Base-by-base conservation (phyloP, 2,329 filamentous ascomycete genomes). In the Venturia effusa region DNA sequence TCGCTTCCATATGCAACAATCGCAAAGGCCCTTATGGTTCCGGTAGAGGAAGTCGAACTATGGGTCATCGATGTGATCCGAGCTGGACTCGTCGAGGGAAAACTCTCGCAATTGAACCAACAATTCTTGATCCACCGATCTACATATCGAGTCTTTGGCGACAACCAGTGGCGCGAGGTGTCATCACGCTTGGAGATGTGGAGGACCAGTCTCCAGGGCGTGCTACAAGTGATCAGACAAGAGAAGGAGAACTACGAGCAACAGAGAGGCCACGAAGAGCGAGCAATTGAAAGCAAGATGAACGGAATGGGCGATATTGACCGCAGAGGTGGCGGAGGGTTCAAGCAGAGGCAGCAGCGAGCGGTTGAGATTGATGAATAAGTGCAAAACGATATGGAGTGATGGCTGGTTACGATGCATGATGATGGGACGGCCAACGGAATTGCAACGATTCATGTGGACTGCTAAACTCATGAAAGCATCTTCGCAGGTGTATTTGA, bases 51-150 rank as follows among this genome's bases (percentile, higher is more conserved):
- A 67, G 91, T 97, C 51, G 94, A 99, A 83, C 89, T 93, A 83
- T 99, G 94, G 94, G 91, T 95, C 69, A 99, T 99, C 72, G 94
- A 99, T 75, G 92, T 95, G 69, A 97, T 99, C 78, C 90, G 94
- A 69, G 91, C 92, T 59, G 92, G 92, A 40, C 86, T 99, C 43
- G 90, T 99, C 62, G 94, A 99, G 81, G 94, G 94, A 74, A 96
- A 96, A 79, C 86, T 99, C 69, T 94, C 89, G 65, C 94, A 99
- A 80, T 84, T 93, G 74, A 92, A 91, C 75, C 85, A 90, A 74
- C 89, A 93, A 67, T 97, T 99, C 83, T 83, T 97, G 63, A 91
- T 99, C 67, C 94, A 99, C 82, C 87, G 94, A 74, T 91, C 91
- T 71, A 96, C 92, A 66, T 97, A 97, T 83, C 88, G 94, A 67